A percentile compares a stretch with the other conserved stretches of the same genome.
Conservation (phyloP, 495 filamentous ascomycete genomes). For the Neurospora pannonica region DNA sequence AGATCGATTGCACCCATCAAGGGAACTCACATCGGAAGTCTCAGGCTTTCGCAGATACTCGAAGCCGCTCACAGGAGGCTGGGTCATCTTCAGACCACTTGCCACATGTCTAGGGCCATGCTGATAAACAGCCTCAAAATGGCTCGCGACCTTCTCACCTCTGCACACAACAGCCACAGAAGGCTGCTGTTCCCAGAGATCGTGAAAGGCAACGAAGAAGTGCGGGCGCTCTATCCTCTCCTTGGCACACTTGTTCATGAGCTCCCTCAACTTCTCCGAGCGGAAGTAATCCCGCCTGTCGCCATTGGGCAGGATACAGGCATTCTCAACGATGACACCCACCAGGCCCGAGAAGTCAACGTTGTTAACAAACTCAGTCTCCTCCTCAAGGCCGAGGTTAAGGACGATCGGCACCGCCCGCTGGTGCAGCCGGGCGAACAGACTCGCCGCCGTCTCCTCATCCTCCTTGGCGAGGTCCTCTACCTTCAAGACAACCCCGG, state of each 20-base stretch:
- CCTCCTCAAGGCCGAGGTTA: slow-evolving; percentile 4
- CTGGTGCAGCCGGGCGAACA: slow-evolving; percentile 4
- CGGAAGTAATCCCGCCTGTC: slow-evolving; percentile 44
- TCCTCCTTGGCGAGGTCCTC: neutral
- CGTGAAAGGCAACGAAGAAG: slow-evolving; percentile 19
- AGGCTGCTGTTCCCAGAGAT: slow-evolving; percentile 12
- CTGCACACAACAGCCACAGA: slow-evolving; percentile 14
- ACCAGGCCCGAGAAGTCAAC: slow-evolving; percentile 6
- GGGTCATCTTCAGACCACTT: neutral
- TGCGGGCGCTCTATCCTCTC: slow-evolving; percentile 6
- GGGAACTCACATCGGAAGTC: slow-evolving; percentile 8
- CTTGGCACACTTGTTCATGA: slow-evolving; percentile 19
- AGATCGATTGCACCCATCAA: neutral
- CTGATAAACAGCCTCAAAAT: slow-evolving; percentile 17
- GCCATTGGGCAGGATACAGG: slow-evolving; percentile 38
- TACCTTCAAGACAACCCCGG: neutral
- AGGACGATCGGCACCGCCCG: slow-evolving; percentile 7
- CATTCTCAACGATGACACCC: slow-evolving; percentile 41
- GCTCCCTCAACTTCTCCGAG: slow-evolving; percentile 28
- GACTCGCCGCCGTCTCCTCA: neutral
- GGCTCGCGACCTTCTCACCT: slow-evolving; percentile 14
- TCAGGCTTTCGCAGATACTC: slow-evolving; percentile 15
- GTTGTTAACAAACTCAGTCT: neutral
- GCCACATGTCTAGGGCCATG: slow-evolving; percentile 8
- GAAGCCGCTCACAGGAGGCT: slow-evolving; percentile 14